Evolutionary conservation across 768 basidiomycete species (phyloP).

Genomic region (Suillus bovinus): DNA sequence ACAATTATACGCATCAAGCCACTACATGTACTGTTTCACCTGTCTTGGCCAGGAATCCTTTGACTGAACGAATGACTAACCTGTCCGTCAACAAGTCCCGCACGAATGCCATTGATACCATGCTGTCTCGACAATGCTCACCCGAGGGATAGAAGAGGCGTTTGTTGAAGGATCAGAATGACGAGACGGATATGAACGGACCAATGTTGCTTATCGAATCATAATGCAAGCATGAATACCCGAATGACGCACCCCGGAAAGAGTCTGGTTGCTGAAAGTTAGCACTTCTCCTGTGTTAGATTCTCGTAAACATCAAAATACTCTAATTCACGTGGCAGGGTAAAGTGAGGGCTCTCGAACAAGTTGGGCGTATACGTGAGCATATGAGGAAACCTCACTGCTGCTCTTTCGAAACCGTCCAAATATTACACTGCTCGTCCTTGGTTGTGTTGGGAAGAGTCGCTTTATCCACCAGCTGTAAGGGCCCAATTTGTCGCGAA

Average conservation of each 20-base stretch:
- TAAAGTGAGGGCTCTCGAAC: not conserved
- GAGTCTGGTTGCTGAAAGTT: not conserved
- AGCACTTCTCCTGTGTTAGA: not conserved
- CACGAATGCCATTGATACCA: not conserved
- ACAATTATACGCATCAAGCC: not conserved
- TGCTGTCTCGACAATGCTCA: not conserved
- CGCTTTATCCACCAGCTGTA: not conserved
- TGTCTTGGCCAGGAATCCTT: not conserved
- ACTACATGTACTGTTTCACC: not conserved
- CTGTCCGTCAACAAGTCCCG: not conserved
- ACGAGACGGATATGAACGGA: not conserved
- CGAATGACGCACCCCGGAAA: not conserved
- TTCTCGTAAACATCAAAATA: not conserved
- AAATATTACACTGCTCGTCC: not conserved
- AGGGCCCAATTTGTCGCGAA: not conserved
- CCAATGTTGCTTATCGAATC: not conserved
- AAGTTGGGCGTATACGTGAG: not conserved
- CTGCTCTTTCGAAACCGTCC: not conserved
- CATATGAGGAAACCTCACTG: not conserved
- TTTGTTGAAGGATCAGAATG: not conserved
- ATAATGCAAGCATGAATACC: not conserved
- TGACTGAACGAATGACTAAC: not conserved
- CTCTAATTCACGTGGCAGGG: too few species aligned
- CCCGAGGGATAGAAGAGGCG: not conserved
- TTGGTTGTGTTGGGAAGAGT: not conserved